These are phyloP conservation scores for Huiozyma sinensis DNA, from an alignment of 805 yeast species.

Conservation along the genomic window DNA sequence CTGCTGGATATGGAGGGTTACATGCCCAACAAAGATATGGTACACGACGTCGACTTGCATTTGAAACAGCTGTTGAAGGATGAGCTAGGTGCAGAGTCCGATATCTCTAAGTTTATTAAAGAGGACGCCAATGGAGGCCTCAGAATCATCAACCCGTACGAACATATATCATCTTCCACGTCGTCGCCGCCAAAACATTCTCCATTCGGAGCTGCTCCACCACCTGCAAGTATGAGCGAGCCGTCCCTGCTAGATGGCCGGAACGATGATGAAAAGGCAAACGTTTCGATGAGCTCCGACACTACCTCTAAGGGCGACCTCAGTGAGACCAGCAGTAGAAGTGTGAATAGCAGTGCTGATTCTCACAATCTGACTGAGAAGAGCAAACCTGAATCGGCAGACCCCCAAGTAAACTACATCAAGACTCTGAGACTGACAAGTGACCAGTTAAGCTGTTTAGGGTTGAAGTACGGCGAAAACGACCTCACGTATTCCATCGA, in stretches of 20 bases:
- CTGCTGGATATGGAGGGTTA: conserved; percentile 92
- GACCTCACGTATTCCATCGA: conserved; percentile 69
- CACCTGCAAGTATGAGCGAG: conserved; percentile 7
- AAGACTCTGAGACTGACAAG: conserved; percentile 85
- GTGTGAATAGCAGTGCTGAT: conserved; percentile 1
- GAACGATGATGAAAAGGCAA: not conserved
- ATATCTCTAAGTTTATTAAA: conserved; percentile 35
- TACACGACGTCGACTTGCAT: conserved; percentile 64
- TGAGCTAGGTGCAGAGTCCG: conserved; percentile 52
- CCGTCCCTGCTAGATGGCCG: conserved; percentile 4
- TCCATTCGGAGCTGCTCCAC: not conserved
- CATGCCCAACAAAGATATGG: conserved; percentile 72
- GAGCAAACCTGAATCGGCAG: not conserved
- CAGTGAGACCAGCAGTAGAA: not conserved
- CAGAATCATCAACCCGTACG: conserved; percentile 37
- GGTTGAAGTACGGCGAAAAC: conserved; percentile 70
- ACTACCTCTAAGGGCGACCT: not conserved
- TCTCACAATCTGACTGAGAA: conserved; percentile 9
- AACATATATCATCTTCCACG: conserved; percentile 3
- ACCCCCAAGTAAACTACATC: conserved; percentile 38
- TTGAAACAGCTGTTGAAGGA: conserved; percentile 64
- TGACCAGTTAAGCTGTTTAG: conserved; percentile 69
- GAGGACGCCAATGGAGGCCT: conserved; percentile 62
- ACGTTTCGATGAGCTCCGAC: not conserved
- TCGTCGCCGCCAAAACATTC: conserved; percentile 11